Evolutionary conservation across 305 asterid genomes (phyloP).

Genomic region (Fraxinus velutina): DNA sequence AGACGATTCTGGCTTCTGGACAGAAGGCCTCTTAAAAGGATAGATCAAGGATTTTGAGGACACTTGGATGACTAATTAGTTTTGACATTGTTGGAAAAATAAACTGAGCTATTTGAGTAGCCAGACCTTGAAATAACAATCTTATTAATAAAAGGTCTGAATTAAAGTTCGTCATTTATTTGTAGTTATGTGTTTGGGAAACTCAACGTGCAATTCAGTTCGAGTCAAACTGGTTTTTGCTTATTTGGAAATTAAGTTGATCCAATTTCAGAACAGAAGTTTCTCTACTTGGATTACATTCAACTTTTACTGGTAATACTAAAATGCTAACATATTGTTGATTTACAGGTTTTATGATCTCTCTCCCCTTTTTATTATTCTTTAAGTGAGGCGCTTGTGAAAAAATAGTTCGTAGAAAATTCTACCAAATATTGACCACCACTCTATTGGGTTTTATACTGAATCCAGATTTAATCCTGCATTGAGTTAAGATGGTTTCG

Average conservation of each 20-base stretch:
- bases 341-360: neutral
- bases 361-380: neutral
- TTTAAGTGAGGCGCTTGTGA: neutral
- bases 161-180: neutral
- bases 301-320: neutral
- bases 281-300: neutral
- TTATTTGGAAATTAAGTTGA: neutral
- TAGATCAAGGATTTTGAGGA: neutral
- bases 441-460: neutral
- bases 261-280: neutral
- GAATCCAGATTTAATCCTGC: neutral
- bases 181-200: neutral
- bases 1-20: no score
- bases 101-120: neutral
- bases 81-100: neutral
- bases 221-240: neutral
- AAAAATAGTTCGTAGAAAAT: neutral
- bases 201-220: neutral
- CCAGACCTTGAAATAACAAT: neutral
- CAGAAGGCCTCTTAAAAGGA: no score
- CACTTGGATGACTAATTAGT: neutral
- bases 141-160: neutral
- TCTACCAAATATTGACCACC: neutral
- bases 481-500: neutral
- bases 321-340: neutral